phyloP scores from a whole-genome alignment of 1,139 yeast species.

The Candida tetrigidarum region DNA sequence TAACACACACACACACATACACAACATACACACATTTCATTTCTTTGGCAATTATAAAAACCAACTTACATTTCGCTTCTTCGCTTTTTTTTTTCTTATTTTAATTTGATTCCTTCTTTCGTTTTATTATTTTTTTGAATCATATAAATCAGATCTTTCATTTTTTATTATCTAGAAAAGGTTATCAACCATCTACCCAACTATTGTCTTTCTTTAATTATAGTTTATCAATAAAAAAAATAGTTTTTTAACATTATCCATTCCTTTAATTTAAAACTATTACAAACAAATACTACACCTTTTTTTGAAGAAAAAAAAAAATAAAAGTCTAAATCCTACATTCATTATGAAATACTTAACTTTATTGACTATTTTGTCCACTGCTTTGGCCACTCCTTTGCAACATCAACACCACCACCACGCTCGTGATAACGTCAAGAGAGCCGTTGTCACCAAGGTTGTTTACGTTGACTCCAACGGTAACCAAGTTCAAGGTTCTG shows the following conservation, averaged over 20 bases:
- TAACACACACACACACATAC: background rate
- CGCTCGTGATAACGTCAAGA: conserved; percentile 35
- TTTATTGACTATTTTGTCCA: conserved; percentile 26
- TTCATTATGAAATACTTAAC: conserved; percentile 14
- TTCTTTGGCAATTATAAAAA: background rate
- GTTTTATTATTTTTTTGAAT: no score
- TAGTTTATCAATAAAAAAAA: no score
- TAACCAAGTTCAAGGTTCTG: conserved; percentile 25
- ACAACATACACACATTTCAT: background rate
- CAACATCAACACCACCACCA: conserved; percentile 37
- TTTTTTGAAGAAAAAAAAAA: background rate
- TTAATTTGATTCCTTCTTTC: background rate
- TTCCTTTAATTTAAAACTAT: no score
- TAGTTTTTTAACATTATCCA: conserved; percentile 4
- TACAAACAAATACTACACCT: background rate
- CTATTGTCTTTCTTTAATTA: conserved; percentile 9
- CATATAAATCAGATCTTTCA: no score
- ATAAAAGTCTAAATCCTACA: background rate
- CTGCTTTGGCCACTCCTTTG: conserved; percentile 35
- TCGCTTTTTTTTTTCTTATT: background rate
- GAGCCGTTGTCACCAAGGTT: conserved; percentile 81
- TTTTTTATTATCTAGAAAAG: background rate
- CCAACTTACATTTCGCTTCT: background rate
- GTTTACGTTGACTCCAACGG: conserved; percentile 81
- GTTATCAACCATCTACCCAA: background rate